Evolutionary conservation across 2,329 filamentous ascomycete genomes (phyloP), one percentile per base, ranked within the genome.

Genomic region (Penicillium sp.): DNA sequence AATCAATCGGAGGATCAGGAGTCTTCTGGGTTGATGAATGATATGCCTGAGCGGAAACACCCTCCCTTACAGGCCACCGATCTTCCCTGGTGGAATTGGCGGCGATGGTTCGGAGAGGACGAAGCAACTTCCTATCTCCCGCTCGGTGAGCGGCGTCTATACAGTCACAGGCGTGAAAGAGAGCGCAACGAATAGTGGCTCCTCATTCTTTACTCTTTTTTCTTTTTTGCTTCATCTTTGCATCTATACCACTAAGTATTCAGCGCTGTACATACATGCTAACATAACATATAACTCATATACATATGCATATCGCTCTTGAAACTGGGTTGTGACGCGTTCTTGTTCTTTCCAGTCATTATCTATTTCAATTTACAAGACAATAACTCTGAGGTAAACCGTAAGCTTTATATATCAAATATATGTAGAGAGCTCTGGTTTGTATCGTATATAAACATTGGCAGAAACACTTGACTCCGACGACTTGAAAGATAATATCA

Each of bases 51-150:
- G 45, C 45, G 52, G 26, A 64, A 63, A 48, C 31, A 49, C n/a
- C 31, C 48, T n/a, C 48, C 52, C 6, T 3, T 32, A 6, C 34
- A 21, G 9, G 34, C 45, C 28, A 44, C 29, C 13, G 45, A 53
- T 15, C 45, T 56, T 15, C 53, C 59, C 17, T 67, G 65, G 65
- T 68, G 65, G 66, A 55, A 63, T 49, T 65, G 57, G 62, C 59
- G 55, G 13, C 56, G 62, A 49, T 67, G 63, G 64, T 54, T 43
- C 9, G 45, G 44, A 31, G 42, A 39, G 6, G 42, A 48, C 24
- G 56, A 59, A 26, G 45, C 42, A 19, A 24, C 53, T 28, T 54
- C 54, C 13, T 65, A 67, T 41, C 59, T 62, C 42, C 60, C 64
- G 8, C 56, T 67, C 45, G 38, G 53, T 12, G 63, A 66, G 51